Base-by-base conservation (phyloP, 257 asterid species). In the Solanum gandarillasii region DNA sequence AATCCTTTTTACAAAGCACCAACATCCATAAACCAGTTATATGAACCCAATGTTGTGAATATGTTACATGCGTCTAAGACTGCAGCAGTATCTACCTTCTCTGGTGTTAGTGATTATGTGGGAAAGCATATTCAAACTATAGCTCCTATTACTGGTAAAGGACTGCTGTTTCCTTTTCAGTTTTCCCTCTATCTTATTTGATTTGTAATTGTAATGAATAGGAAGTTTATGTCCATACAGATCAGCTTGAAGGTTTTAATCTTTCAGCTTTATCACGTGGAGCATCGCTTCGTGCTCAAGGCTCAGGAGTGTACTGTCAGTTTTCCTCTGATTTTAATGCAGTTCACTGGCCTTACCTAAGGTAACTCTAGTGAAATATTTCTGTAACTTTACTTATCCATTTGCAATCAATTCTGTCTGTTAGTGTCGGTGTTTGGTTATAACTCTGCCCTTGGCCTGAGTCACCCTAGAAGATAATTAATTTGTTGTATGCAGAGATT, bases 61-160 rank as follows among this genome's bases (percentile, higher is more conserved):
- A 67, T 52, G 43, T 88, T 35, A 62, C 88, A 73, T 83, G 71
- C 60, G 35, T 82, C 92, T 88, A 90, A 88, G 76, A 87, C 74
- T 79, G 90, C 87, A 23, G 78, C 75, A 62, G 83, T 32, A 31
- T 88, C 91, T 62, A 78, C 70, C 31, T 65, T 74, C 65, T 62
- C 93, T 86, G 87, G 88, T 82, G 79, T 84, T 87, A 86, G 87
- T 88, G 58, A 90, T 88, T 86, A 88, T 90, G 65, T 78, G 79
- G 91, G 88, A 34, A 62, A 55, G 84, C 85, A 83, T 62, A 76
- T 13, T 34, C 89, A 89, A 81, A 74, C 75, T 46, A 39, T 87
- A 55, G 87, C 91, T 86, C 76, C 86, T 29, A 87, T 85, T 38
- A 52, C 91, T 88, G 95, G 95, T 92, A 87, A 88, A 12, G 73